These are phyloP conservation scores for Fraxinus americana DNA, from an alignment of 257 asterid species.

Conservation along the genomic window DNA sequence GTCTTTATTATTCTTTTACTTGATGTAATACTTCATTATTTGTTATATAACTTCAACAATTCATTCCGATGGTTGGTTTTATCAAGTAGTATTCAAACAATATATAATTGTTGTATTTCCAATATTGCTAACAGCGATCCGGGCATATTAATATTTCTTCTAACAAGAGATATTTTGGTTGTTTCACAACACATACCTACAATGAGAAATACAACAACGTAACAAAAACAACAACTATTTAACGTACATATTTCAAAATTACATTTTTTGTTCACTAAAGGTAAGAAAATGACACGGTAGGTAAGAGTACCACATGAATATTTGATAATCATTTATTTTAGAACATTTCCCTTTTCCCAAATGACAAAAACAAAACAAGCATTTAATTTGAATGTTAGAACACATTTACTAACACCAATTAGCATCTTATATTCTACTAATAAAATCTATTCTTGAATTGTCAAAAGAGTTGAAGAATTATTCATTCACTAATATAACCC, in stretches of 20 bases:
- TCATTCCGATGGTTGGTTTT: no score
- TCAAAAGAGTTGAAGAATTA: neutral
- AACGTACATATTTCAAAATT: neutral
- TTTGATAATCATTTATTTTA: neutral
- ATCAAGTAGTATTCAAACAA: no score
- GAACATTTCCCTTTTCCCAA: neutral
- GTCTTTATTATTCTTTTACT: no score
- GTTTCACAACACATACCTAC: neutral
- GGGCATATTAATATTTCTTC: no score
- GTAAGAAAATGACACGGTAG: neutral
- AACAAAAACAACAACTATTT: neutral
- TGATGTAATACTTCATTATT: no score
- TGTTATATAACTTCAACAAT: no score
- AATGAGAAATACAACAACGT: neutral
- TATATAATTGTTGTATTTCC: no score
- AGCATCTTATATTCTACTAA: conserved; percentile 3
- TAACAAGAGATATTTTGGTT: no score
- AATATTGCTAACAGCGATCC: no score
- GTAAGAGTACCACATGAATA: neutral
- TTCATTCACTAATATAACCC: neutral
- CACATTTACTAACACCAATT: neutral
- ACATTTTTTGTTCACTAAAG: neutral
- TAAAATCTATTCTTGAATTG: neutral
- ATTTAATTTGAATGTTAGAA: neutral
- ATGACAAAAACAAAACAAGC: neutral